Percentiles rank a stretch among this genome's conserved stretches.
phyloP scores from a whole-genome alignment of 257 asterid genomes.

The Rhazya stricta region DNA sequence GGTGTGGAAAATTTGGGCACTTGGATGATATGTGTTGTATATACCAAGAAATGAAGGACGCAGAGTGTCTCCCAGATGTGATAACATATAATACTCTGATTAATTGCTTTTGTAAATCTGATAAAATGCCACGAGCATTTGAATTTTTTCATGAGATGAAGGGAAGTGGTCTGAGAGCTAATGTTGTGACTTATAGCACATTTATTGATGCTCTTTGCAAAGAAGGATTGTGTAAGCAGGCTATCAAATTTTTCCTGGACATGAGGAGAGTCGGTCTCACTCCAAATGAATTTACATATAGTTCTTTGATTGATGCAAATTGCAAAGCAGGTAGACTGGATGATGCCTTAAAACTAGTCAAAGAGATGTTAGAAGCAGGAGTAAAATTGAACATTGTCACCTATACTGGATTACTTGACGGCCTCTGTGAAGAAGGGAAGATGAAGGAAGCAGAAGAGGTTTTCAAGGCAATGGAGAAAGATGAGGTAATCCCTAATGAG shows the following conservation, averaged over 20 bases:
- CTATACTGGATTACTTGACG: constrained; percentile 64
- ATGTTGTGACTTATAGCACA: constrained; percentile 85
- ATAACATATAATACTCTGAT: constrained; percentile 77
- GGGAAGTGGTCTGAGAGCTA: constrained; percentile 55
- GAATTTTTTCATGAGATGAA: constrained; percentile 68
- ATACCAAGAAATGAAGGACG: constrained; percentile 67
- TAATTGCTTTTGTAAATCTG: constrained; percentile 80
- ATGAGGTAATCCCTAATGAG: constrained; percentile 57
- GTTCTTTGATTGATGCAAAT: constrained; percentile 74
- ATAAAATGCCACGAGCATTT: constrained; percentile 56
- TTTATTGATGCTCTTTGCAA: constrained; percentile 86
- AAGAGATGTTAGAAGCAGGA: constrained; percentile 73
- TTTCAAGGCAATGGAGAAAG: constrained; percentile 48
- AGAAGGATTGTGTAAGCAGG: constrained; percentile 75
- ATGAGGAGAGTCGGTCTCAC: constrained; percentile 80
- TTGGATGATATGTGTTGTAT: constrained; percentile 46
- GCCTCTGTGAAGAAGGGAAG: constrained; percentile 70
- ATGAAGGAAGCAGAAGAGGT: constrained; percentile 77
- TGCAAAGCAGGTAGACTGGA: constrained; percentile 57
- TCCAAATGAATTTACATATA: constrained; percentile 79
- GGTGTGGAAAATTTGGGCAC: constrained; percentile 64
- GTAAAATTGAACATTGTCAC: constrained; percentile 61
- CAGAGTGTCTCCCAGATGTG: constrained; percentile 64
- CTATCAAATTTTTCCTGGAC: constrained; percentile 73
- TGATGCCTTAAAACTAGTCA: constrained; percentile 66